Base-by-base conservation (phyloP, 768 basidiomycete species). In the Leccinum subgranulosum region DNA sequence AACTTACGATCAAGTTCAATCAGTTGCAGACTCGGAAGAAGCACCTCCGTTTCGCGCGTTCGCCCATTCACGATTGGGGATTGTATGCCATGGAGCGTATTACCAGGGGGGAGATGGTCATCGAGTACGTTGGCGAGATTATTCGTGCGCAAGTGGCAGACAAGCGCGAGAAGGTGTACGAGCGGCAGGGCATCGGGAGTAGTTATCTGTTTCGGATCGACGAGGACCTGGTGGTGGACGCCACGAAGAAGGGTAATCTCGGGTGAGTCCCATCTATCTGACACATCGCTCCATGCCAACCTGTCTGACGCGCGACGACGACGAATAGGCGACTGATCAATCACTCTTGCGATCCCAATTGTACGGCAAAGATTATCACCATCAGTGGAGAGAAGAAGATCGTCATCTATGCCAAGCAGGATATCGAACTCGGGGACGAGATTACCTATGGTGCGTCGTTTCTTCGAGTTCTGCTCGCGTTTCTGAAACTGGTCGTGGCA, bases 71-170 rank as follows among this genome's bases (percentile, higher is more conserved):
- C 69, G 95, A 96, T 65, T 99, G 96, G 91, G 97, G 97, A 4
- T 71, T 99, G 67, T 99, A 98, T 70, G 95, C 97, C 29, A 91
- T 97, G 90, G 97, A 99, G 78, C 84, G 85, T 67, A 98, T 99
- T 63, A 84, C 89, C 6, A 77, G 83, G 36, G 94, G 94, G 4
- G 97, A 99, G 76, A 98, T 99, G 94, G 96, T 99, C 29, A 98
- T 98, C 74, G 97, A 99, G 76, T 99, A 99, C 68, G 97, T 99
- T 7, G 97, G 97, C 19, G 97, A 99, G 80, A 82, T 98, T 61
- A 94, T 98, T 62, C 83, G 97, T 10, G 92, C 94, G 46, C 89
- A 91, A 66, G 92, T 98, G 11, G 97, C 97, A 27, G 97, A 98
- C 65, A 93, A 94, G 72, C 82, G 97, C 50, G 97, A 99, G 79